These are phyloP conservation scores for Phytophthora syringae DNA, from an alignment of 352 stramenopile genomes.

Conservation along the genomic window DNA sequence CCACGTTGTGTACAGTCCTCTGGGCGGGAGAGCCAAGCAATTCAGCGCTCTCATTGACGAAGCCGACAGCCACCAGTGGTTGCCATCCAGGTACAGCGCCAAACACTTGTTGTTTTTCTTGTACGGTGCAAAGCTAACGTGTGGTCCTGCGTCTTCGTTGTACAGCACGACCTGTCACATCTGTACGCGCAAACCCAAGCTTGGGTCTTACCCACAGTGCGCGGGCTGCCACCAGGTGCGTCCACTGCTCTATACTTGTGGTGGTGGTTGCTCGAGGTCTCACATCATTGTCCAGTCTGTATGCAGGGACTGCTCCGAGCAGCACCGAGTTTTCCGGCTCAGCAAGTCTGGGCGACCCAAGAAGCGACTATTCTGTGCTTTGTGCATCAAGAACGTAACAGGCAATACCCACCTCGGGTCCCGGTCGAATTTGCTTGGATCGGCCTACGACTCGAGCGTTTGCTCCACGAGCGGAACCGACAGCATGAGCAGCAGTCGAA, in stretches of 20 bases:
- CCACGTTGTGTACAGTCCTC: slow-evolving; percentile 35
- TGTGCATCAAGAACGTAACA: slow-evolving; percentile 40
- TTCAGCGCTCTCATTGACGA: slow-evolving; percentile 39
- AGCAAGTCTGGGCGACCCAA: slow-evolving; percentile 27
- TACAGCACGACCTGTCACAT: slow-evolving; percentile 42
- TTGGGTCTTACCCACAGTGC: slow-evolving; percentile 34
- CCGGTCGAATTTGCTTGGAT: not conserved
- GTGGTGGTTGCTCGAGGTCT: not conserved
- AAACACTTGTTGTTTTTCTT: slow-evolving; percentile 17
- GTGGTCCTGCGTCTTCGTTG: slow-evolving; percentile 13
- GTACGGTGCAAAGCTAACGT: slow-evolving; percentile 21
- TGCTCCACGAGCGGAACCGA: slow-evolving; percentile 21
- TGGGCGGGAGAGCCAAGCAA: slow-evolving; percentile 34
- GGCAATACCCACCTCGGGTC: slow-evolving; percentile 9
- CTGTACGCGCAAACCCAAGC: slow-evolving; percentile 32
- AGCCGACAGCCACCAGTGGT: slow-evolving; percentile 34
- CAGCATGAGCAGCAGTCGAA: slow-evolving; percentile 29
- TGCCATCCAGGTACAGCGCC: slow-evolving; percentile 30
- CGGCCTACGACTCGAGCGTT: slow-evolving; percentile 14
- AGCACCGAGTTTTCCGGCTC: slow-evolving; percentile 40
- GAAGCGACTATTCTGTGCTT: slow-evolving; percentile 37
- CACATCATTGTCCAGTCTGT: slow-evolving; percentile 29
- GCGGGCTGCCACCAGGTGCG: slow-evolving; percentile 44
- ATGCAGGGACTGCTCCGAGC: slow-evolving; percentile 46
- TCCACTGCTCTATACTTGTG: slow-evolving; percentile 2